These are phyloP conservation scores for Haplosporangium sp. DNA, from an alignment of 371 early-diverging fungal genomes.

Conservation along the genomic window DNA sequence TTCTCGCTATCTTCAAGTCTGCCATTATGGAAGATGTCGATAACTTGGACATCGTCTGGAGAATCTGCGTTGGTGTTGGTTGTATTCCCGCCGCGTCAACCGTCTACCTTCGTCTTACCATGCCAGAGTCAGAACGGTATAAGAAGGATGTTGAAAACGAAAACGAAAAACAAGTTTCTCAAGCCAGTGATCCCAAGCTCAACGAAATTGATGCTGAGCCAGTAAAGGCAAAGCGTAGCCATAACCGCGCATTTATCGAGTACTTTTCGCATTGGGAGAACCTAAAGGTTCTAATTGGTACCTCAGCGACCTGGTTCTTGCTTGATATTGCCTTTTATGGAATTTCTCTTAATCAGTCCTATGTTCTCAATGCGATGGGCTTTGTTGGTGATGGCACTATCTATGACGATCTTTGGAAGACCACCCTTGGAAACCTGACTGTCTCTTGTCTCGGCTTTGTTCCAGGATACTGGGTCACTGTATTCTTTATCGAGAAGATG, in stretches of 20 bases:
- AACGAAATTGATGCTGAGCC: slow-evolving; percentile 51
- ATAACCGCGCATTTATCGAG: slow-evolving; percentile 55
- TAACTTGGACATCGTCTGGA: slow-evolving; percentile 87
- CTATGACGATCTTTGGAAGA: slow-evolving; percentile 35
- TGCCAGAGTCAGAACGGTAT: slow-evolving; percentile 91
- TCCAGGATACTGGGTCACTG: slow-evolving; percentile 82
- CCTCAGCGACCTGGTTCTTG: slow-evolving; percentile 66
- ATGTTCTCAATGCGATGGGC: slow-evolving; percentile 57
- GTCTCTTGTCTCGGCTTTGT: slow-evolving; percentile 70
- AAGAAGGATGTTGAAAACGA: slow-evolving; percentile 66
- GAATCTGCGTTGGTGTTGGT: slow-evolving; percentile 81
- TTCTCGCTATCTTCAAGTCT: slow-evolving; percentile 65
- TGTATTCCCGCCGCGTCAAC: slow-evolving; percentile 82
- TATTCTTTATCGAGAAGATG: slow-evolving; percentile 73
- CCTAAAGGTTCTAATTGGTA: slow-evolving; percentile 62
- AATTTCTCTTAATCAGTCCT: slow-evolving; percentile 81
- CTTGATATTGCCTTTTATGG: slow-evolving; percentile 83
- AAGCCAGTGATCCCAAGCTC: slow-evolving; percentile 64
- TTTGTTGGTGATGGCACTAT: slow-evolving; percentile 33
- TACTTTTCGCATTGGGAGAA: slow-evolving; percentile 67
- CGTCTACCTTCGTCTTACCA: slow-evolving; percentile 86
- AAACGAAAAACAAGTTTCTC: slow-evolving; percentile 25
- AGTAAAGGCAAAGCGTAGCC: slow-evolving; percentile 43
- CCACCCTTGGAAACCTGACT: slow-evolving; percentile 42
- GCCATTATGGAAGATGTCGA: slow-evolving; percentile 72